Base-by-base conservation (phyloP, 495 filamentous ascomycete genomes). In the Poronia punctata region DNA sequence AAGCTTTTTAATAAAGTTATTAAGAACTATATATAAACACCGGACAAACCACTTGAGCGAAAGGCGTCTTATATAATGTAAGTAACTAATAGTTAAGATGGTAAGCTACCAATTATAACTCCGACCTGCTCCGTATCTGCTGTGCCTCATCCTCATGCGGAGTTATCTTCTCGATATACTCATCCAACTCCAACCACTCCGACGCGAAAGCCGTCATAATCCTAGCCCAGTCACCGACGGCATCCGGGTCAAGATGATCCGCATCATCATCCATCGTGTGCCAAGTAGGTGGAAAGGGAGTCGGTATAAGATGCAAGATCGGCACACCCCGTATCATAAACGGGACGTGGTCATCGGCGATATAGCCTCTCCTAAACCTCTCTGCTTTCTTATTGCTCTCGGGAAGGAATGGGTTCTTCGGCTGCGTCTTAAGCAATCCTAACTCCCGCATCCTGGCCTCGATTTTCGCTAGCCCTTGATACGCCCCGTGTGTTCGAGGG, bases 401-500 rank as follows among this genome's bases (percentile, higher is more conserved):
- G 6, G 66, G 48, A 25, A 84, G 30, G 28, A 72, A 72, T 11
- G 57, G 53, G 11, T 45, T 37, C n/a, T 34, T 40, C 6, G 57
- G 47, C 23, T 52, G 48, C 24, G 57, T 60, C 43, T 63, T 49
- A 7, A 72, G 46, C 20, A 71, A 34, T 11, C 53, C 52, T 14
- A 69, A 38, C 11, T 62, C 54, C n/a, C 84, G 73, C 38, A 96
- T 64, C 4, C 85, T 78, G 6, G 64, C 51, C 62, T 95, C 88
- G 12, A 89, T 54, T 4, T 55, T 53, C 0, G 80, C 78, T 61
- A 96, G 72, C 25, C 66, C 70, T 49, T 76, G 66, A 55, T 96
- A 95, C 1, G 88, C 87, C 88, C 89, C 94, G 49, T 95, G 88
- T 2, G 88, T 95, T 3, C 80, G 80, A 29, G 74, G 71, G 61